A percentile compares a stretch with the other conserved stretches of the same genome.
Evolutionary conservation across 192 early-diverging fungal genomes (phyloP).

Genomic region (Backusella mclennaniae): DNA sequence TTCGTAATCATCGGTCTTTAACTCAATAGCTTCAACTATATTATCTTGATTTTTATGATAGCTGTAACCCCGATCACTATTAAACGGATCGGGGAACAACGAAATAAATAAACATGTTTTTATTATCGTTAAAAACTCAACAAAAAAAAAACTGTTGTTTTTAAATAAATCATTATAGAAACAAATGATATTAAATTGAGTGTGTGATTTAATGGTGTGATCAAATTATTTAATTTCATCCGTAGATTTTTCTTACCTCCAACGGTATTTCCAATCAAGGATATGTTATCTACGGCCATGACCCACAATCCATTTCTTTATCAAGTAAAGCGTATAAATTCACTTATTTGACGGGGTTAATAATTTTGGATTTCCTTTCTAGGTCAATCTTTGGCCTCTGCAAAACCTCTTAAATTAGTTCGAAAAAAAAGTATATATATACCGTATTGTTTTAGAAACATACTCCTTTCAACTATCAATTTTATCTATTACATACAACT

Average conservation of each 20-base stretch:
- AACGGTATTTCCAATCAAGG: neutral
- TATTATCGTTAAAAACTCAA: neutral
- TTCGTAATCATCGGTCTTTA: neutral
- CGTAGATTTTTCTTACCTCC: neutral
- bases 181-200: neutral
- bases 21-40: slow-evolving; percentile 1
- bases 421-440: neutral
- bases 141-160: neutral
- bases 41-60: slow-evolving; percentile 1
- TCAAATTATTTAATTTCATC: neutral
- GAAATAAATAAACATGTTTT: neutral
- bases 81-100: slow-evolving; percentile 2
- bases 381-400: neutral
- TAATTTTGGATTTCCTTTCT: neutral
- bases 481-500: neutral
- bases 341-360: neutral
- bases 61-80: slow-evolving; percentile 8
- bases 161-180: neutral
- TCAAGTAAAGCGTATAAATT: neutral
- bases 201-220: neutral
- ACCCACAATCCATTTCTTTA: neutral
- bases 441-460: neutral
- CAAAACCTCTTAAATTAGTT: slow-evolving; percentile 5
- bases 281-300: neutral
- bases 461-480: neutral